A percentile compares a stretch with the other conserved stretches of the same genome.
These are phyloP conservation scores for Rutstroemia sp. DNA, from an alignment of 2,329 filamentous ascomycete genomes.

Conservation along the genomic window DNA sequence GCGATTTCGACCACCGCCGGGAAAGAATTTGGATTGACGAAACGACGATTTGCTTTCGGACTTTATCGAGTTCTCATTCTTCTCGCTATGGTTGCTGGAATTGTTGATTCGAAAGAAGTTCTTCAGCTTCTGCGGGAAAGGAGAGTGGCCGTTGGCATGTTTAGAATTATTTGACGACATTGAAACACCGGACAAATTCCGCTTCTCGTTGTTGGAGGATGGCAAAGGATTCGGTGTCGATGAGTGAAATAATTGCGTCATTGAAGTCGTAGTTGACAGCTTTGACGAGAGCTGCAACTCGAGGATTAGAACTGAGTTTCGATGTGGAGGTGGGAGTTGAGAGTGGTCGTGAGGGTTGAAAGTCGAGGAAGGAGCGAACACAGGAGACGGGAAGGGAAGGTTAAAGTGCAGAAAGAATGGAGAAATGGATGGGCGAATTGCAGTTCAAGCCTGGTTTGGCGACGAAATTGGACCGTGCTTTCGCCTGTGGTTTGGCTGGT, in stretches of 20 bases:
- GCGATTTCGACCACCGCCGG: conserved; percentile 77
- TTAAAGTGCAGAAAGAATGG: conserved; percentile 4
- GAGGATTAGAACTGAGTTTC: too few species aligned
- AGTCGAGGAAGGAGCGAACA: not conserved
- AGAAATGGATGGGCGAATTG: not conserved
- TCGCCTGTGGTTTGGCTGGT: too few species aligned
- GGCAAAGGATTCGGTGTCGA: conserved; percentile 19
- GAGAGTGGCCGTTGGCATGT: conserved; percentile 43
- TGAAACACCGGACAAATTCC: conserved; percentile 27
- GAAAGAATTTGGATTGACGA: conserved; percentile 83
- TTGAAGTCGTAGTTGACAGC: conserved; percentile 20
- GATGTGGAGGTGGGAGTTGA: too few species aligned
- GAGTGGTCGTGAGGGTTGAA: too few species aligned
- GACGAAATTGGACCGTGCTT: not conserved
- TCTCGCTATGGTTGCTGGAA: conserved; percentile 32
- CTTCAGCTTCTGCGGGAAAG: conserved; percentile 61
- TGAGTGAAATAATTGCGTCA: conserved; percentile 28
- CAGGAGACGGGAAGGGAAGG: not conserved
- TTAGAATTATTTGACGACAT: conserved; percentile 38
- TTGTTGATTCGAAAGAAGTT: conserved; percentile 65
- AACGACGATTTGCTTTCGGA: conserved; percentile 44
- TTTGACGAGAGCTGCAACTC: conserved; percentile 24
- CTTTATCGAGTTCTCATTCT: conserved; percentile 31
- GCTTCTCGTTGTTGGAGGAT: conserved; percentile 26
- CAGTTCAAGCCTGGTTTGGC: too few species aligned